Conservation (phyloP, 2,329 filamentous ascomycete species). For the Penicillium vulpinum region DNA sequence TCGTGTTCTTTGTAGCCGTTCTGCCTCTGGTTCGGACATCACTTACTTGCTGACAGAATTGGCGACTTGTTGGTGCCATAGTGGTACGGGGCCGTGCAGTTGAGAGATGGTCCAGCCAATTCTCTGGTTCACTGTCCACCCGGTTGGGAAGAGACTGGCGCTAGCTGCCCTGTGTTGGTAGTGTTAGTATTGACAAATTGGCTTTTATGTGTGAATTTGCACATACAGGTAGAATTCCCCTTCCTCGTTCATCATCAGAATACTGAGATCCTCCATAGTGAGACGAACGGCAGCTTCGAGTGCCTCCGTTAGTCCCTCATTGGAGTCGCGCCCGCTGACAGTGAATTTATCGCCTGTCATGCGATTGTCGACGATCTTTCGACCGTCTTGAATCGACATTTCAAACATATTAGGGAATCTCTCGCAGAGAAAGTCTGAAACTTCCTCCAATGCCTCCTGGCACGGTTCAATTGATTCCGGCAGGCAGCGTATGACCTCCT, state of each 20-base stretch:
- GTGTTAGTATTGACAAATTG: constrained; percentile 1
- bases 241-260: constrained; percentile 49
- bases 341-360: constrained; percentile 47
- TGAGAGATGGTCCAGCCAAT: constrained; percentile 52
- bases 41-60: constrained; percentile 46
- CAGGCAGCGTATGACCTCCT: constrained; percentile 48
- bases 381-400: constrained; percentile 25
- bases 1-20: not conserved
- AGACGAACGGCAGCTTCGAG: constrained; percentile 54
- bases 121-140: constrained; percentile 52
- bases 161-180: constrained; percentile 45
- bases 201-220: not conserved
- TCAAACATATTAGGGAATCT: constrained; percentile 49
- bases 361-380: constrained; percentile 44
- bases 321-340: constrained; percentile 29
- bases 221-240: constrained; percentile 51
- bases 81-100: constrained; percentile 50
- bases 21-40: not conserved
- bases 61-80: constrained; percentile 52
- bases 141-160: constrained; percentile 55
- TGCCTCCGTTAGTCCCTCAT: constrained; percentile 41
- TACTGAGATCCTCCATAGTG: constrained; percentile 54
- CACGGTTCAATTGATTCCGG: constrained; percentile 49
- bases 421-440: constrained; percentile 47
- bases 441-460: constrained; percentile 49